A percentile compares a stretch with the other conserved stretches of the same genome.
Conservation (phyloP, 768 basidiomycete genomes). For the Epithele typhae region DNA sequence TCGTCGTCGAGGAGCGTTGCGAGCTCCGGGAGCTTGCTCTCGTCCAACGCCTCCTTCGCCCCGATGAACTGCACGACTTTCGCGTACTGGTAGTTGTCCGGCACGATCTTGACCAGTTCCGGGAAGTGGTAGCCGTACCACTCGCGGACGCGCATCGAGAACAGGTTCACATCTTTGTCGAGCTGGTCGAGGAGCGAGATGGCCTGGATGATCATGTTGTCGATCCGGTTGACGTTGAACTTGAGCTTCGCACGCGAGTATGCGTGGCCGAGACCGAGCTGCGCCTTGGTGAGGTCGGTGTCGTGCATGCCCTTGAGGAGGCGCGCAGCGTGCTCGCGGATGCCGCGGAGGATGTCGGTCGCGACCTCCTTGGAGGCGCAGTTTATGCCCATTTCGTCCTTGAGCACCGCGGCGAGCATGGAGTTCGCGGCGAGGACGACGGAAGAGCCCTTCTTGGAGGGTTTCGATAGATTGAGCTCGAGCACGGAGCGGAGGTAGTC, state of each 20-base stretch:
- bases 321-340: slow-evolving; percentile 87
- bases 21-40: slow-evolving; percentile 78
- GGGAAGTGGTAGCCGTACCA: slow-evolving; percentile 99
- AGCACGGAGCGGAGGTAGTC: slow-evolving; percentile 80
- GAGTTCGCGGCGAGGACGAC: slow-evolving; percentile 80
- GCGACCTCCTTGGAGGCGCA: slow-evolving; percentile 81
- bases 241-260: slow-evolving; percentile 98
- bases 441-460: slow-evolving; percentile 56
- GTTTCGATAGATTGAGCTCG: slow-evolving; percentile 81
- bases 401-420: slow-evolving; percentile 72
- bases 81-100: slow-evolving; percentile 96
- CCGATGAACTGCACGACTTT: slow-evolving; percentile 80
- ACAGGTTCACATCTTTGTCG: slow-evolving; percentile 99
- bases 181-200: slow-evolving; percentile 97
- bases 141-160: slow-evolving; percentile 96
- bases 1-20: slow-evolving; percentile 81
- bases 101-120: slow-evolving; percentile 87
- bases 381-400: slow-evolving; percentile 60
- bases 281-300: slow-evolving; percentile 87
- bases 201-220: slow-evolving; percentile 99
- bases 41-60: slow-evolving; percentile 75
- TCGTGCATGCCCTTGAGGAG: slow-evolving; percentile 85
- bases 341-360: slow-evolving; percentile 85
- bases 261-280: slow-evolving; percentile 95
- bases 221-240: slow-evolving; percentile 93